These are phyloP conservation scores for Cylindrotheca fusiformis DNA, from an alignment of 108 stramenopile species.

Conservation along the genomic window DNA sequence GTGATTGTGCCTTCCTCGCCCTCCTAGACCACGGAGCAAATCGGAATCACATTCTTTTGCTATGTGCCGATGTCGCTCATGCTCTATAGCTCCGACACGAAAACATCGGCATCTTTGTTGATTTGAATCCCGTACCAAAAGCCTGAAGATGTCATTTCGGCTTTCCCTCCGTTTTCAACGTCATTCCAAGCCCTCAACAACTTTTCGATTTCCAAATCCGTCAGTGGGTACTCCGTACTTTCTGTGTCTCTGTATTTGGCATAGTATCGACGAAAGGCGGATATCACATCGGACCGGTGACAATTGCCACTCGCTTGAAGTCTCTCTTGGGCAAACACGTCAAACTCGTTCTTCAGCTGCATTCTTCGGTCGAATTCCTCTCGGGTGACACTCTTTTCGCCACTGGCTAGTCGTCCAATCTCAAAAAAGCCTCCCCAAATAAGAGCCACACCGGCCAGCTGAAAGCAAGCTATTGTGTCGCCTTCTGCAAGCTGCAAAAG, in stretches of 20 bases:
- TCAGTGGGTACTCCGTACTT: constrained; percentile 56
- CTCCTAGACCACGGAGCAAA: too few species aligned
- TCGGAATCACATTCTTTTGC: too few species aligned
- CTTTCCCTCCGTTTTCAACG: constrained; percentile 33
- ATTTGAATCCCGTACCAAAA: constrained; percentile 73
- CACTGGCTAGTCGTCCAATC: constrained; percentile 67
- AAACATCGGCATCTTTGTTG: constrained; percentile 69
- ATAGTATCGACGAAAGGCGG: constrained; percentile 79
- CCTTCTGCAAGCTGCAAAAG: constrained; percentile 65
- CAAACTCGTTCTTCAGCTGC: constrained; percentile 63
- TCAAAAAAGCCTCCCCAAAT: constrained; percentile 74
- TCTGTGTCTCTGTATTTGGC: constrained; percentile 76
- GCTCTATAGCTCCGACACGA: constrained; percentile 17
- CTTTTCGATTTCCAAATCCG: constrained; percentile 79
- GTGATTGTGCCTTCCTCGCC: too few species aligned
- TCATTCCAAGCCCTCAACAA: constrained; percentile 68
- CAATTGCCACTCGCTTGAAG: constrained; percentile 51
- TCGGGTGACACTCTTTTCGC: constrained; percentile 57
- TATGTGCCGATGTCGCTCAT: too few species aligned
- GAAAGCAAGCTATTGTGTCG: constrained; percentile 47
- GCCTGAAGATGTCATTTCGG: constrained; percentile 70
- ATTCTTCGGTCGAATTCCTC: constrained; percentile 57
- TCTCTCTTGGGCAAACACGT: constrained; percentile 67
- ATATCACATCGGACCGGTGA: constrained; percentile 71
- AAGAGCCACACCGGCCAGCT: constrained; percentile 70